phyloP scores from a whole-genome alignment of 352 stramenopile species.

The Pythium myriotylum region DNA sequence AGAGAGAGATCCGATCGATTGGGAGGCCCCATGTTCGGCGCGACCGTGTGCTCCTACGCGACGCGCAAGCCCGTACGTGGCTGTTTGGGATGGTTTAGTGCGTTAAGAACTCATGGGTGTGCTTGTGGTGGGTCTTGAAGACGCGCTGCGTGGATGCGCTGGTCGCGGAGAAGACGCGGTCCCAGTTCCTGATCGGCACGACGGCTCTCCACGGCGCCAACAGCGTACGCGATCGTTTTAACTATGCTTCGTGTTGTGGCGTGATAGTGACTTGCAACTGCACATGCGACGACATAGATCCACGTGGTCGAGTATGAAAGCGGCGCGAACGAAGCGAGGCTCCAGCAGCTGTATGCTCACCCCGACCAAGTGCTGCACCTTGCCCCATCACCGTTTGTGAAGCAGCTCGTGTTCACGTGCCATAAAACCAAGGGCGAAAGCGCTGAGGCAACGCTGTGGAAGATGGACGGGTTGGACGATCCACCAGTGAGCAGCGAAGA shows the following conservation, averaged over 20 bases:
- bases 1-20: background rate
- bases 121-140: constrained; percentile 3
- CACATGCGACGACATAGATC: constrained; percentile 42
- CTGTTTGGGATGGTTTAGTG: too few species aligned
- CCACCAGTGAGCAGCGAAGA: constrained; percentile 17
- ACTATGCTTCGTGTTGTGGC: background rate
- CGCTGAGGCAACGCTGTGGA: constrained; percentile 52
- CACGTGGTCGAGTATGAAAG: constrained; percentile 65
- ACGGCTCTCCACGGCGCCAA: constrained; percentile 67
- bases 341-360: constrained; percentile 50
- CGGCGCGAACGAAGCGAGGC: constrained; percentile 36
- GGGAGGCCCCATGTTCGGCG: constrained; percentile 22
- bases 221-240: constrained; percentile 37
- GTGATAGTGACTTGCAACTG: too few species aligned
- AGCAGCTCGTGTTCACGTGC: constrained; percentile 58
- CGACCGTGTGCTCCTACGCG: constrained; percentile 25
- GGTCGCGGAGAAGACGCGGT: constrained; percentile 57
- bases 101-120: background rate
- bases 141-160: constrained; percentile 72
- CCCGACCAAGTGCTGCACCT: constrained; percentile 50
- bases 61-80: constrained; percentile 23
- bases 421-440: constrained; percentile 43
- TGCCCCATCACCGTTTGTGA: constrained; percentile 48
- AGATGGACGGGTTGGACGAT: constrained; percentile 32
- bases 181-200: constrained; percentile 72